A percentile compares a stretch with the other conserved stretches of the same genome.
Conservation (phyloP, 352 stramenopile genomes). For the Phytophthora europaea region DNA sequence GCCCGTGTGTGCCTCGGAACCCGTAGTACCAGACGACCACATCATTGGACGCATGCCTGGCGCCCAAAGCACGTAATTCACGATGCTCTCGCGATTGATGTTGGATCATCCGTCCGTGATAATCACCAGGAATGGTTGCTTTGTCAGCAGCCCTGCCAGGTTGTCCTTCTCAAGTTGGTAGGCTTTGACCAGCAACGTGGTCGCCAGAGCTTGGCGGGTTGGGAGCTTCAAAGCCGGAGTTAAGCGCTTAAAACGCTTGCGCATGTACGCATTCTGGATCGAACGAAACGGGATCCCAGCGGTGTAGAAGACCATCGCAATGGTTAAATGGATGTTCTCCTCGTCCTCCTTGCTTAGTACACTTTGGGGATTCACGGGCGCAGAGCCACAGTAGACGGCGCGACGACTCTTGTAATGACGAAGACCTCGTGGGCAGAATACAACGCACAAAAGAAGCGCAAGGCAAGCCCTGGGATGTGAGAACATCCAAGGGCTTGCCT, state of each 20-base stretch:
- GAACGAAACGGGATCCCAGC: background rate
- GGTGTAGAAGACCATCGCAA: background rate
- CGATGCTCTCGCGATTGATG: background rate
- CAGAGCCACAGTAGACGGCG: background rate
- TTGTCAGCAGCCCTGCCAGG: background rate
- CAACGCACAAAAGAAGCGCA: slow-evolving; percentile 3
- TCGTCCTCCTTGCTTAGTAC: background rate
- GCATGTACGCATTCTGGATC: background rate
- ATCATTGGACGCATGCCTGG: background rate
- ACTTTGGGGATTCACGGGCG: background rate
- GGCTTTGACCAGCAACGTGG: background rate
- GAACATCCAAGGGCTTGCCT: background rate
- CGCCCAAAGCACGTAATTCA: background rate
- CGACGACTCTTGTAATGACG: slow-evolving; percentile 7
- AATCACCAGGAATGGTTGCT: background rate
- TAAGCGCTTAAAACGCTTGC: background rate
- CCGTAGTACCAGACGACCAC: background rate
- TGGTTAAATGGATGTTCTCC: background rate
- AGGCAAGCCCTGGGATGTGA: background rate
- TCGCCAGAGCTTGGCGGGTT: background rate
- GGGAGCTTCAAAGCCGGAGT: background rate
- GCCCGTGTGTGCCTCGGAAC: too few species aligned
- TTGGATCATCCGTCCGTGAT: background rate
- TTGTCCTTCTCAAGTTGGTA: background rate
- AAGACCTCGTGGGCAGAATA: background rate